A percentile compares a stretch with the other conserved stretches of the same genome.
These are phyloP conservation scores for Monilinia aucupariae DNA, from an alignment of 2,329 filamentous ascomycete species.

Conservation along the genomic window DNA sequence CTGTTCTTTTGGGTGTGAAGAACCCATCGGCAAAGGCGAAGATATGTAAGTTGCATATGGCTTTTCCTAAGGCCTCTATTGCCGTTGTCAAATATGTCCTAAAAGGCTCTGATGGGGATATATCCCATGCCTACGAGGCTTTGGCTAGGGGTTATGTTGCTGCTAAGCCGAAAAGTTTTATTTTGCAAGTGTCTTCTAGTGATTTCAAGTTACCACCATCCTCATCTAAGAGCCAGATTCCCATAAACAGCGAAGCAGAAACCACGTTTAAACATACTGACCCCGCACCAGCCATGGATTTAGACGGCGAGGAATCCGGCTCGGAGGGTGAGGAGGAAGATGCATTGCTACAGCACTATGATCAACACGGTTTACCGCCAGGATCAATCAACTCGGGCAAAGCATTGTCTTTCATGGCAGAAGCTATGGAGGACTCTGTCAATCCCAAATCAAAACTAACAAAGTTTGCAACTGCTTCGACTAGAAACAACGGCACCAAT, in stretches of 20 bases:
- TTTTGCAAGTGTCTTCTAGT: conserved; percentile 22
- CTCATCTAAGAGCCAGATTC: neutral
- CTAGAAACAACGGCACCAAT: conserved; percentile 30
- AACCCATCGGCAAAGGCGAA: conserved; percentile 24
- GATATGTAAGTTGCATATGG: conserved; percentile 32
- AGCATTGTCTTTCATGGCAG: conserved; percentile 31
- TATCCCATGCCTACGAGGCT: conserved; percentile 31
- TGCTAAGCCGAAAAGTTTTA: conserved; percentile 25
- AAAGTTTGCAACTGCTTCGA: conserved; percentile 23
- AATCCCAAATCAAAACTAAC: conserved; percentile 13
- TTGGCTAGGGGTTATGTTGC: conserved; percentile 30
- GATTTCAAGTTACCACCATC: neutral
- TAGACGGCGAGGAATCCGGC: conserved; percentile 21
- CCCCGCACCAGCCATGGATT: conserved; percentile 9
- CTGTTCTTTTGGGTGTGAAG: conserved; percentile 21
- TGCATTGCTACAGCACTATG: conserved; percentile 31
- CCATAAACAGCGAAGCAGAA: neutral
- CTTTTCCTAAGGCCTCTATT: conserved; percentile 32
- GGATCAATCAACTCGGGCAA: conserved; percentile 33
- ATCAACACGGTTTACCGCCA: conserved; percentile 32
- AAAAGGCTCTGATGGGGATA: conserved; percentile 28
- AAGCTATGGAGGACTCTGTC: conserved; percentile 24
- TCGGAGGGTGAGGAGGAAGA: conserved; percentile 34
- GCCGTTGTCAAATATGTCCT: conserved; percentile 32
- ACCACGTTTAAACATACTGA: conserved; percentile 1